Evolutionary conservation across 495 filamentous ascomycete genomes (phyloP), one percentile per base, ranked within the genome.

Genomic region (Aspergillus bridgeri): DNA sequence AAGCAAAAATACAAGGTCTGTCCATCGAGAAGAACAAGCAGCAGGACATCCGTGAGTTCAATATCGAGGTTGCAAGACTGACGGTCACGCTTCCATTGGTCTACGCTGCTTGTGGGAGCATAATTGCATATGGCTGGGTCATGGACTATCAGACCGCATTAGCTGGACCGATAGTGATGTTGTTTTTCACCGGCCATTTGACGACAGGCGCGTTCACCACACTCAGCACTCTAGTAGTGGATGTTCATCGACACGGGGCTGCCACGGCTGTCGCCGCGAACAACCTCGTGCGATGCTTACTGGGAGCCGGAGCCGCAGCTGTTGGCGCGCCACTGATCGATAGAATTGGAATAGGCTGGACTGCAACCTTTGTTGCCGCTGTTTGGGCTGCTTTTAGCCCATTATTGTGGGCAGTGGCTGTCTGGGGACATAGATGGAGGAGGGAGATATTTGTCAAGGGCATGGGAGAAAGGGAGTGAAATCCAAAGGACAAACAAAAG

Each of bases 51-150:
- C 53, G 56, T 3, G 50, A 62, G 0, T 73, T 79, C 42, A 64
- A 71, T 8, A 70, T 79, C 54, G 75, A 67, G 22, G 46, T 23
- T 5, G 54, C 57, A 0, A 71, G 79, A 0, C 62, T 83, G 7
- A 43, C 68, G 19, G 62, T 79, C 33, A 64, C 65, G 0, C 48
- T 78, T 6, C 69, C 72, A 7, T 54, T 79, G 8, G 59, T 78
- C 6, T 71, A 75, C 48, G 3, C 73, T 5, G 63, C 62, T 0
- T 59, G 61, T 42, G 51, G 63, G 5, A 54, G 60, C 2, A 58
- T 79, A 13, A 56, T 81, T 15, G 66, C 66, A 0, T 83, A 80
- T 60, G 77, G 77, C 27, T 83, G 81, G 80, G 68, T 74, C 1
- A 73, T 81, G 62, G 42, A 77, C 8, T 65, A 62, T 33, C 56